Base-by-base conservation (phyloP, 2,329 filamentous ascomycete species). In the Botrytis hyacinthi region DNA sequence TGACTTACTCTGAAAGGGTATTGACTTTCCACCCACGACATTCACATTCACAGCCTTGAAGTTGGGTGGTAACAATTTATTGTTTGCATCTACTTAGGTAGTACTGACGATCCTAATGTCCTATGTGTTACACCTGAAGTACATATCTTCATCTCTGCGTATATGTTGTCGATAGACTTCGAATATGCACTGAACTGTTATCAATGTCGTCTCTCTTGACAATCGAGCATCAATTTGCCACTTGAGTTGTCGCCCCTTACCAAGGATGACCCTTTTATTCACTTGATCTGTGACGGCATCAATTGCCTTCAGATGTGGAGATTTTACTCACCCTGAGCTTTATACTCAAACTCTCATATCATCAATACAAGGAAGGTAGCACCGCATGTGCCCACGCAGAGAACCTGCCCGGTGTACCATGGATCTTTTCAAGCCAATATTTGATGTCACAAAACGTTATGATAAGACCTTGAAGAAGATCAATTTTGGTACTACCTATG, bases 31-130 rank as follows among this genome's bases (percentile, higher is more conserved):
- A 37, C 26, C 32, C 18, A n/a, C 10, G 51, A 7, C 32, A 68
- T 57, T 42, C 48, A 68, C 32, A 68, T 57, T 42, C 66, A 68
- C 35, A 68, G 48, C 66, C 66, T 68, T 32, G 18, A 42, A 42
- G 48, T 10, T 42, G 18, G 42, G 42, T 20, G 42, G 35, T 68
- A 68, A 32, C 35, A 37, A 57, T 42, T 22, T 37, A 40, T 29
- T 54, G 20, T 54, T 29, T 51, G n/a, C n/a, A 26, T 29, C 26
- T 8, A n/a, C 60, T 57, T 57, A 18, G n/a, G 51, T 57, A 57
- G 51, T 29, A 18, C n/a, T 57, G 51, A 18, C 51, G 51, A 32
- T 57, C 20, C 22, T 20, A 16, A 16, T 57, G 8, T 8, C 54
- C 48, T 68, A 29, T 68, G 8, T 68, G 16, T 42, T 42, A 57